A percentile compares a stretch with the other conserved stretches of the same genome.
Conservation (phyloP, 208 protist species). For the Herpetomonas tarakana region DNA sequence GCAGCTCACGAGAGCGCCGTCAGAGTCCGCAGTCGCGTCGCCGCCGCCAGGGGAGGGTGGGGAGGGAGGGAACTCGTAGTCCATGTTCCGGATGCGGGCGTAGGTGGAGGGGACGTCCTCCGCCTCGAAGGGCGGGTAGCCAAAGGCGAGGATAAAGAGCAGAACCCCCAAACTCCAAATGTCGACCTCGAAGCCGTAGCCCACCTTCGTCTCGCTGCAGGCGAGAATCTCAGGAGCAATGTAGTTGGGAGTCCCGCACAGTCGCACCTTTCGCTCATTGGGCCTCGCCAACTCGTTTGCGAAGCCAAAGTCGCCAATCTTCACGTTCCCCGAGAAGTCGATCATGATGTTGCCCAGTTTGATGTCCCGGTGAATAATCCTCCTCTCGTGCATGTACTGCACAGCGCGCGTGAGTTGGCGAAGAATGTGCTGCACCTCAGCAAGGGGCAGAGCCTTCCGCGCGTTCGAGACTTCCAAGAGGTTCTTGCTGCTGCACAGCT, state of each 20-base stretch:
- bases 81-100: conserved; percentile 36
- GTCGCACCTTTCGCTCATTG: conserved; percentile 55
- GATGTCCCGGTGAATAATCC: conserved; percentile 81
- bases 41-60: background rate
- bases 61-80: conserved; percentile 86
- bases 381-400: conserved; percentile 74
- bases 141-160: conserved; percentile 87
- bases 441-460: conserved; percentile 30
- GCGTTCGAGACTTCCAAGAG: conserved; percentile 54
- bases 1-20: conserved; percentile 18
- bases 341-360: conserved; percentile 93
- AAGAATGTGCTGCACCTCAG: conserved; percentile 78
- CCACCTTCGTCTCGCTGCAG: conserved; percentile 29
- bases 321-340: conserved; percentile 73
- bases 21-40: background rate
- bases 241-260: conserved; percentile 97
- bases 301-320: conserved; percentile 94
- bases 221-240: conserved; percentile 91
- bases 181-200: conserved; percentile 93
- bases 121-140: conserved; percentile 81
- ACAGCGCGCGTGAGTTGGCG: conserved; percentile 82
- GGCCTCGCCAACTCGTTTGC: conserved; percentile 36
- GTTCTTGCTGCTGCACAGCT: conserved; percentile 48
- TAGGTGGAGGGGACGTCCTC: conserved; percentile 60
- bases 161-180: conserved; percentile 95